Conservation (phyloP, 768 basidiomycete genomes). For the Zangia roseola region DNA sequence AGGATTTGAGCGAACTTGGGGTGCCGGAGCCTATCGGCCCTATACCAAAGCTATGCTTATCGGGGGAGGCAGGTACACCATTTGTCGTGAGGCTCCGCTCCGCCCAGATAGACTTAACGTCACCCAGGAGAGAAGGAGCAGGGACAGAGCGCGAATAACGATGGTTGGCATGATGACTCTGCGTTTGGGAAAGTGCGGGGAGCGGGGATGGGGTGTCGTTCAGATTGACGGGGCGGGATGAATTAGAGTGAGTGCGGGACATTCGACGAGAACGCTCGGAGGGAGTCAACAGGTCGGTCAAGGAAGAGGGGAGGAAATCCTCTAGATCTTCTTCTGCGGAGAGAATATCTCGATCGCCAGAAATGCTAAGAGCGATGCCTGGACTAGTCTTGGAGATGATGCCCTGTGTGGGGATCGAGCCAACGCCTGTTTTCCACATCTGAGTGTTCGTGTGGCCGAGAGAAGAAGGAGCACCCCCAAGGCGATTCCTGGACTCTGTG, state of each 20-base stretch:
- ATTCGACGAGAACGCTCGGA: slow-evolving; percentile 82
- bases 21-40: slow-evolving; percentile 37
- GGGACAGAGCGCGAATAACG: slow-evolving; percentile 85
- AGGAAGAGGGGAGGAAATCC: slow-evolving; percentile 84
- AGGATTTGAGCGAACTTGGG: slow-evolving; percentile 53
- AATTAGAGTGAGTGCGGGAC: slow-evolving; percentile 65
- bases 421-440: slow-evolving; percentile 30
- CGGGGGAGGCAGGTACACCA: slow-evolving; percentile 38
- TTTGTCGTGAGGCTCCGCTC: slow-evolving; percentile 42
- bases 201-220: slow-evolving; percentile 22
- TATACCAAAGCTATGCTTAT: slow-evolving; percentile 26
- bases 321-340: slow-evolving; percentile 69
- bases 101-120: slow-evolving; percentile 81
- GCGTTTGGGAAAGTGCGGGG: slow-evolving; percentile 15
- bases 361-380: slow-evolving; percentile 16
- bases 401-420: slow-evolving; percentile 20
- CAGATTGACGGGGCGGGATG: slow-evolving; percentile 24
- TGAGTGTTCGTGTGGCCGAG: slow-evolving; percentile 41
- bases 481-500: slow-evolving; percentile 38
- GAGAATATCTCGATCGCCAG: slow-evolving; percentile 44
- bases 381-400: slow-evolving; percentile 7
- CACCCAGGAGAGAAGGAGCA: slow-evolving; percentile 70
- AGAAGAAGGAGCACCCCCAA: slow-evolving; percentile 57
- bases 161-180: slow-evolving; percentile 40
- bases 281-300: slow-evolving; percentile 87